Conservation (phyloP, 192 early-diverging fungal genomes). For the Coemansia sp. region DNA sequence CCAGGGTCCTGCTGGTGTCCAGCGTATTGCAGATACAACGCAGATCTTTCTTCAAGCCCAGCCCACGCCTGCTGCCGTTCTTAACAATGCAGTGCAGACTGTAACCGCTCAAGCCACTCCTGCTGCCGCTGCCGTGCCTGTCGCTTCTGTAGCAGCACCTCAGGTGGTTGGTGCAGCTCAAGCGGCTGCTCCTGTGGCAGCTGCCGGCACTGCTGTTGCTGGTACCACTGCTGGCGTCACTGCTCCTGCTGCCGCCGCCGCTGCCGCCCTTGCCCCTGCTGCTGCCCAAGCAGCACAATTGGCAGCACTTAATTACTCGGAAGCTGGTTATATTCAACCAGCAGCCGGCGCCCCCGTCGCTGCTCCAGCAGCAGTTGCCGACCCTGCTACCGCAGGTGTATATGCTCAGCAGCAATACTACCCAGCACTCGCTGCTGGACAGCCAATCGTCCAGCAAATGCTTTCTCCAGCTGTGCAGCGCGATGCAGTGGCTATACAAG, state of each 20-base stretch:
- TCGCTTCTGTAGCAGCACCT: background rate
- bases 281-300: conserved; percentile 4
- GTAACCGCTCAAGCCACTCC: conserved; percentile 12
- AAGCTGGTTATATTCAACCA: conserved; percentile 18
- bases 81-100: conserved; percentile 22
- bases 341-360: conserved; percentile 1
- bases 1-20: conserved; percentile 5
- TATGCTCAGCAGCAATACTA: conserved; percentile 42
- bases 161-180: background rate
- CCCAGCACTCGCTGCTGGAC: conserved; percentile 19
- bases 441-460: conserved; percentile 13
- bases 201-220: background rate
- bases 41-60: conserved; percentile 31
- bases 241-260: conserved; percentile 8
- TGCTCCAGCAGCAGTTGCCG: conserved; percentile 9
- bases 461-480: background rate
- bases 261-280: conserved; percentile 4
- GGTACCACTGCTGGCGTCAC: background rate
- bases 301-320: conserved; percentile 17
- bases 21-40: conserved; percentile 29
- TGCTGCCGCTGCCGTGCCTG: background rate
- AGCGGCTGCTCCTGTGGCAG: background rate
- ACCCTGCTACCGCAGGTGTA: conserved; percentile 8
- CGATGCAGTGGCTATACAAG: background rate
- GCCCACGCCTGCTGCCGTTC: conserved; percentile 15